Percentiles rank a stretch among this genome's conserved stretches.
Evolutionary conservation across 192 early-diverging fungal genomes (phyloP).

Genomic region (Coemansia sp.): DNA sequence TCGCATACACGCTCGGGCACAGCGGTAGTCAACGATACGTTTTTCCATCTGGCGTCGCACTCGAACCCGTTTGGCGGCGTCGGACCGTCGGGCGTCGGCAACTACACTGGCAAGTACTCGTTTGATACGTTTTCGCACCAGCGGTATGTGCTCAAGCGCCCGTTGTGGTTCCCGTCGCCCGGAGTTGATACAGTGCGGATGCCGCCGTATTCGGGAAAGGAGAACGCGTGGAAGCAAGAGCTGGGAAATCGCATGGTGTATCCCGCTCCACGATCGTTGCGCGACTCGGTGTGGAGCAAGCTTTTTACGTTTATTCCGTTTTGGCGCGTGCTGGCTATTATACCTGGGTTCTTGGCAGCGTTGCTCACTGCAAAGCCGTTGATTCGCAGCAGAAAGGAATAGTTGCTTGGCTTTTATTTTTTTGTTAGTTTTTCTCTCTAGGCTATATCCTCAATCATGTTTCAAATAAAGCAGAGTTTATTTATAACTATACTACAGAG

Average conservation of each 20-base stretch:
- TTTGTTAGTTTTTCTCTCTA: slow-evolving; percentile 3
- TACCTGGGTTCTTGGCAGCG: slow-evolving; percentile 33
- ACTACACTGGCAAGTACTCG: slow-evolving; percentile 75
- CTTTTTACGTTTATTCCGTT: slow-evolving; percentile 35
- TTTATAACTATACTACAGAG: no score
- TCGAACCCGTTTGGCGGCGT: slow-evolving; percentile 87
- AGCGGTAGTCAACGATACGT: slow-evolving; percentile 76
- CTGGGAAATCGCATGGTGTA: slow-evolving; percentile 18
- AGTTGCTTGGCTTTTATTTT: neutral
- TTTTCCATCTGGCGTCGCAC: slow-evolving; percentile 60
- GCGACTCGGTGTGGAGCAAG: slow-evolving; percentile 20
- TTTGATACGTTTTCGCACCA: slow-evolving; percentile 82
- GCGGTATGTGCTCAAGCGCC: slow-evolving; percentile 58
- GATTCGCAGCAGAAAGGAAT: slow-evolving; percentile 12
- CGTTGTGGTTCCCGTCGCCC: slow-evolving; percentile 40
- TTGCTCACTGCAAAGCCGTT: slow-evolving; percentile 23
- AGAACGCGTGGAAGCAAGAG: slow-evolving; percentile 42
- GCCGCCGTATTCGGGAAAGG: slow-evolving; percentile 28
- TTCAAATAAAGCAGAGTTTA: no score
- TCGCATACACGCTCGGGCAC: slow-evolving; percentile 72
- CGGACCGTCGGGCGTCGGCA: slow-evolving; percentile 82
- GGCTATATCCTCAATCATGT: neutral
- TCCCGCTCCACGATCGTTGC: slow-evolving; percentile 20
- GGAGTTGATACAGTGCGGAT: slow-evolving; percentile 37
- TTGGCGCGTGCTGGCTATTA: slow-evolving; percentile 36